phyloP scores from a whole-genome alignment of 2,329 filamentous ascomycete species.

The Penicillium sp. region DNA sequence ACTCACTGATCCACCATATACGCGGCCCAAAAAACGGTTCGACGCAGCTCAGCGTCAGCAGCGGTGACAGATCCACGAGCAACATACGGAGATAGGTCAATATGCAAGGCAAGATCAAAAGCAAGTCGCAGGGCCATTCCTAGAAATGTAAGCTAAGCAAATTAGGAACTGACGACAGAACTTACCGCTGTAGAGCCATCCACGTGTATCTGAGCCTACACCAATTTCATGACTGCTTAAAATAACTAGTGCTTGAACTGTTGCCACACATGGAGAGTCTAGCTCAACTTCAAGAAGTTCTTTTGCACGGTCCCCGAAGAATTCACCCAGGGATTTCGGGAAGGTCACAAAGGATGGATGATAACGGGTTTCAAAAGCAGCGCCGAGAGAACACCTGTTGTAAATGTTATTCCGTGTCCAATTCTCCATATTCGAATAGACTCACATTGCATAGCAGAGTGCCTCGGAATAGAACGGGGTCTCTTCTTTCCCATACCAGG shows the following conservation, averaged over 20 bases:
- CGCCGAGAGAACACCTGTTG: conserved; percentile 32
- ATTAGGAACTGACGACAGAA: neutral
- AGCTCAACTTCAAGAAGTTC: conserved; percentile 44
- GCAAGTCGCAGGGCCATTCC: conserved; percentile 38
- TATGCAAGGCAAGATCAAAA: conserved; percentile 36
- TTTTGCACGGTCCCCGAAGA: conserved; percentile 40
- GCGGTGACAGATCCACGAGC: conserved; percentile 10
- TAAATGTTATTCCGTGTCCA: neutral
- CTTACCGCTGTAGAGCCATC: conserved; percentile 45
- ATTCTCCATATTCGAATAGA: neutral
- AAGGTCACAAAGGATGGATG: conserved; percentile 33
- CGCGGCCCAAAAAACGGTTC: conserved; percentile 39
- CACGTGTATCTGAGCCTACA: conserved; percentile 38
- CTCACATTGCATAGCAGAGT: conserved; percentile 26
- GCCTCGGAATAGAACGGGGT: conserved; percentile 27
- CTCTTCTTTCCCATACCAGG: conserved; percentile 15
- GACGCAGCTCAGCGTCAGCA: conserved; percentile 26
- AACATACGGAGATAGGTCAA: conserved; percentile 23
- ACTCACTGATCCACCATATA: conserved; percentile 32
- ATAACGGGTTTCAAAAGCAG: conserved; percentile 36
- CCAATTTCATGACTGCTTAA: conserved; percentile 43
- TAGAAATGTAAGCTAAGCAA: conserved; percentile 4
- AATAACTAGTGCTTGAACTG: conserved; percentile 44
- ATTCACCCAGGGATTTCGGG: conserved; percentile 37
- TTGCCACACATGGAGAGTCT: conserved; percentile 44